Evolutionary conservation across 495 filamentous ascomycete genomes (phyloP), one percentile per base, ranked within the genome.

Genomic region (Talaromyces adpressus): DNA sequence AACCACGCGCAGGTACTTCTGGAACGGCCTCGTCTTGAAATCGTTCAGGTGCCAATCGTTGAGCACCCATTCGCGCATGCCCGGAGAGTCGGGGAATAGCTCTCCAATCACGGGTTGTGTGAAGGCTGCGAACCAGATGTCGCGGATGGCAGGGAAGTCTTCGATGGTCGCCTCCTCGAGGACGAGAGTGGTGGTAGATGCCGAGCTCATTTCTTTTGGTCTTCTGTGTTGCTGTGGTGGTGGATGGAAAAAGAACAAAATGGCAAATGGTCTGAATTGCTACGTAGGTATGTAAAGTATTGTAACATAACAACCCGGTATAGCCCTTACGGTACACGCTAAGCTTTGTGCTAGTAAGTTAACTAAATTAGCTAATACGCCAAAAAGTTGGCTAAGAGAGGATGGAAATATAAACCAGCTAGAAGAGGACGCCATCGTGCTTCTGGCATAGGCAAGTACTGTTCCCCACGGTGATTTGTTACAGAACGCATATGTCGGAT

Each of bases 71-170:
- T 59, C n/a, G 20, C 57, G 57, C 57, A 59, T 59, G 32, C 57
- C 57, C 34, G 57, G 57, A 59, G 57, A 59, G 57, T 59, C 57
- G 16, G 57, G 57, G 57, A 59, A 59, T 59, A 59, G 57, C 57
- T 59, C 57, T 59, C 57, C 57, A 59, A 59, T 59, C 57, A 12
- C 29, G 20, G 57, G 57, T 32, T 59, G 57, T 71, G 65, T 63
- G 64, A 75, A 75, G 39, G 66, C 70, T 16, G 64, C 66, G 32
- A 68, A 75, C 68, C 66, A 75, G 6, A 75, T 45, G 0, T 67
- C 64, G 0, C 63, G 67, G 1, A 72, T 53, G 41, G 68, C 65
- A 6, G 64, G 64, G 34, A 69, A 18, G 34, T 75, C 71, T 29
- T 75, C 70, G 25, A 68, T 0, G 0, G 72, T 72, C 0, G 58